These are phyloP conservation scores for Tricladium varicosporioides DNA, from an alignment of 2,329 filamentous ascomycete species.

Conservation along the genomic window DNA sequence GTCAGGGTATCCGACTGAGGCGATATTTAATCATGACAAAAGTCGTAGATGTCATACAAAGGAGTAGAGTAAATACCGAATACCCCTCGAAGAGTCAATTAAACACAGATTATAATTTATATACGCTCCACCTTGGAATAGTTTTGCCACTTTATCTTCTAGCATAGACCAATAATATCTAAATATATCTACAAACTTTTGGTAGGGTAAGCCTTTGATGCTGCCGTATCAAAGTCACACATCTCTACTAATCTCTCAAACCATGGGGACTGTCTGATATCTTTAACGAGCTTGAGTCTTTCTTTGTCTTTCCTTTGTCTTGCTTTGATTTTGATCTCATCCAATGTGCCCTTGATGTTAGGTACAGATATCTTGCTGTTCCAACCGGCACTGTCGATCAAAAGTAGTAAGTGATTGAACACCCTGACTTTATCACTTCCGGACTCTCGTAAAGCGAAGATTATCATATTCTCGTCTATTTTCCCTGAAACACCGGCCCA, in stretches of 20 bases:
- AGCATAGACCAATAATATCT: no score
- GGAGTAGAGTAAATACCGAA: no score
- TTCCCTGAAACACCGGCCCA: conserved; percentile 18
- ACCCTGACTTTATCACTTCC: conserved; percentile 18
- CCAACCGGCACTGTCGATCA: conserved; percentile 2
- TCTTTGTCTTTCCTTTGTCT: conserved; percentile 9
- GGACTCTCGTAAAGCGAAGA: conserved; percentile 22
- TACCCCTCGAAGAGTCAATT: no score
- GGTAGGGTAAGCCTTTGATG: not conserved
- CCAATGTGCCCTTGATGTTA: conserved; percentile 8
- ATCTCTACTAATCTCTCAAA: not conserved
- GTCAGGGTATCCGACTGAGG: no score
- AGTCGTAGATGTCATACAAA: no score
- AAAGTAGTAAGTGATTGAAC: conserved; percentile 14
- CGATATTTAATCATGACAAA: no score
- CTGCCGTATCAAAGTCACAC: not conserved
- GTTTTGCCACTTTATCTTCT: no score
- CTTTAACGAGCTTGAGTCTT: conserved; percentile 11
- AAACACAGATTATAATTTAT: no score
- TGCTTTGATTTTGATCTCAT: conserved; percentile 15
- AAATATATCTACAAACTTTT: not conserved
- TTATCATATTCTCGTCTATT: conserved; percentile 16
- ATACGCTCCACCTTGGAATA: no score
- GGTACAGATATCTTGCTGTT: not conserved
- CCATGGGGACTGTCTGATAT: not conserved